phyloP scores from a whole-genome alignment of 164 flowering plant genomes.

The Dillenia suffruticosa region DNA sequence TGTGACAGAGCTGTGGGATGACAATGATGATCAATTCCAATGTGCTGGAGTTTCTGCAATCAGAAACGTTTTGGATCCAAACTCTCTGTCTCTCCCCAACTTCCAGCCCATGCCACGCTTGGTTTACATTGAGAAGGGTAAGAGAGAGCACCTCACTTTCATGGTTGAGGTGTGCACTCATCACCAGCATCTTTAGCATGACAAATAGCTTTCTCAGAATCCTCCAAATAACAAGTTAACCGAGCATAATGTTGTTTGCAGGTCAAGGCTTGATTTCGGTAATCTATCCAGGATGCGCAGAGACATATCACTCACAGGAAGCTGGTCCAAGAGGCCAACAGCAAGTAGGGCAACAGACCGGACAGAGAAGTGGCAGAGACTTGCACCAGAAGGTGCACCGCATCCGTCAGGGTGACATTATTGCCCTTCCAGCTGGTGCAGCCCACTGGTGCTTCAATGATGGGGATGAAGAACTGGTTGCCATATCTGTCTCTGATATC shows the following conservation, averaged over 20 bases:
- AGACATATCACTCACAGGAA: conserved; percentile 26
- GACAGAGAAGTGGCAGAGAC: conserved; percentile 20
- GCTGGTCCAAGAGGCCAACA: not conserved
- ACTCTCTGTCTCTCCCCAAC: conserved; percentile 22
- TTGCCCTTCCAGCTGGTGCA: conserved; percentile 59
- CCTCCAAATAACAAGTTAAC: no score
- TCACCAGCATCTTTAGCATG: no score
- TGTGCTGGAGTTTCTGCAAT: conserved; percentile 33
- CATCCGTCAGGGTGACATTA: conserved; percentile 43
- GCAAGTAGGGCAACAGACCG: not conserved
- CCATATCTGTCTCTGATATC: conserved; percentile 40
- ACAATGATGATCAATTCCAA: conserved; percentile 30
- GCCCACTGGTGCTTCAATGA: conserved; percentile 56
- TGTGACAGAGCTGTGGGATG: conserved; percentile 30
- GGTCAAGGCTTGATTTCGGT: conserved; percentile 32
- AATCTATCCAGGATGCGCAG: conserved; percentile 37
- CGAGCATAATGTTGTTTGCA: not conserved
- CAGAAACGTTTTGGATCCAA: conserved; percentile 21
- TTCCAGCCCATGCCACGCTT: conserved; percentile 29
- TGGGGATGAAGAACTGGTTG: conserved; percentile 36
- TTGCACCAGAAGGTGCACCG: conserved; percentile 58
- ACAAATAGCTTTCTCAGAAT: no score
- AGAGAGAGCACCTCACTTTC: no score
- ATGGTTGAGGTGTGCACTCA: no score
- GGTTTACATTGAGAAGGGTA: conserved; percentile 33